Percentiles rank a stretch among this genome's conserved stretches.
Conservation (phyloP, 176 grass and related monocot genomes). For the Pontederia paniculata region DNA sequence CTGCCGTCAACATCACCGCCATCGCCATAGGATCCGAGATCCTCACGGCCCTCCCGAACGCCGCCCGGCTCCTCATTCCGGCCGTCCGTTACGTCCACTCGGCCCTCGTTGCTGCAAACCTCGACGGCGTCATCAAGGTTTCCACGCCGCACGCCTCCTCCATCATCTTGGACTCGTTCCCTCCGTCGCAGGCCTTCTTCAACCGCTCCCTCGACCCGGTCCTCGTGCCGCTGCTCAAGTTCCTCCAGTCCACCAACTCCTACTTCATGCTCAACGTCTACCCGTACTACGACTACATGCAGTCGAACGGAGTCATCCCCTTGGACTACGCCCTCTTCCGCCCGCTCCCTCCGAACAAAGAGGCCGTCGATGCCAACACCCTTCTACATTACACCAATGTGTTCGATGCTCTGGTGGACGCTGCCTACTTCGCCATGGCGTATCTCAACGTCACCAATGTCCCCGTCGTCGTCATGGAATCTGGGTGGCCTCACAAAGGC, state of each 20-base stretch:
- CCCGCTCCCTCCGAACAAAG: conserved; percentile 86
- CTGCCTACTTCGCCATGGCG: conserved; percentile 89
- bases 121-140: conserved; percentile 73
- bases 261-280: conserved; percentile 95
- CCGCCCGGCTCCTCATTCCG: conserved; percentile 51
- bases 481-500: conserved; percentile 97
- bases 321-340: conserved; percentile 93
- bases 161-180: conserved; percentile 95
- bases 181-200: conserved; percentile 96
- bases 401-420: conserved; percentile 83
- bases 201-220: conserved; percentile 77
- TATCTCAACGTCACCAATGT: conserved; percentile 94
- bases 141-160: conserved; percentile 90
- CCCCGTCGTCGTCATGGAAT: conserved; percentile 77
- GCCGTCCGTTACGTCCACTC: conserved; percentile 85
- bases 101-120: conserved; percentile 78
- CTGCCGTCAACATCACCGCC: conserved; percentile 78
- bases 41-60: conserved; percentile 63
- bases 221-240: conserved; percentile 62
- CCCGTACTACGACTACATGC: conserved; percentile 99
- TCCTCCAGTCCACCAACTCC: conserved; percentile 70
- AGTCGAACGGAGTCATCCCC: conserved; percentile 90
- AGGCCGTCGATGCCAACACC: conserved; percentile 94
- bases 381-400: conserved; percentile 97
- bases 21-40: conserved; percentile 86